A percentile compares a stretch with the other conserved stretches of the same genome.
These are phyloP conservation scores for Acacia acuminata DNA, from an alignment of 306 rosid species.

Conservation along the genomic window DNA sequence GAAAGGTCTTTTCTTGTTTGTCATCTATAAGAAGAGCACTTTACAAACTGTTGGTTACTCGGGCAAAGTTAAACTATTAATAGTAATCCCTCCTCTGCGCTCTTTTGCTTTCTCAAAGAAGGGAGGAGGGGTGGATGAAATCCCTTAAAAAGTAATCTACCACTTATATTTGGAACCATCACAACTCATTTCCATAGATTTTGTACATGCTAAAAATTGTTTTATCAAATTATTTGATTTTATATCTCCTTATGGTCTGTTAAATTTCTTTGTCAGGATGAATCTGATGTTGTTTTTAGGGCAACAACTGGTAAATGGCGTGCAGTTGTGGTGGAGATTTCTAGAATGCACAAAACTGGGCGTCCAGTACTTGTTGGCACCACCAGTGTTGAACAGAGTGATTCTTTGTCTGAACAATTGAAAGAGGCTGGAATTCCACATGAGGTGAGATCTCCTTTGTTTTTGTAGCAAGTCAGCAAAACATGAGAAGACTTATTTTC, in stretches of 20 bases:
- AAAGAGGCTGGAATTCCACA: slow-evolving; percentile 87
- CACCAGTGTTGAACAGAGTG: slow-evolving; percentile 98
- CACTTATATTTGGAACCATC: neutral
- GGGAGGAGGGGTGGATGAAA: slow-evolving; percentile 22
- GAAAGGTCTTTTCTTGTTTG: slow-evolving; percentile 67
- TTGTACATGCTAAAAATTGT: slow-evolving; percentile 5
- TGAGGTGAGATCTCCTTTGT: slow-evolving; percentile 58
- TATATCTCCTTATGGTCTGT: slow-evolving; percentile 37
- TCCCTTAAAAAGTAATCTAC: slow-evolving; percentile 10
- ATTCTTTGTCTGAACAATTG: slow-evolving; percentile 79
- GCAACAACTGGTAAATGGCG: slow-evolving; percentile 94
- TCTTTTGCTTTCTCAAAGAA: neutral
- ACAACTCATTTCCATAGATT: slow-evolving; percentile 9
- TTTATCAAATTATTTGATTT: slow-evolving; percentile 16
- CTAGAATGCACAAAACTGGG: slow-evolving; percentile 94
- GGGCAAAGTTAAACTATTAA: neutral
- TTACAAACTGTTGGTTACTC: slow-evolving; percentile 20
- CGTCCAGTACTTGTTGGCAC: slow-evolving; percentile 99
- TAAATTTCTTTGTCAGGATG: slow-evolving; percentile 65
- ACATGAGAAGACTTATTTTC: slow-evolving; percentile 20
- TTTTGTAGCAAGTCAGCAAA: slow-evolving; percentile 16
- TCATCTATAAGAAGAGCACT: slow-evolving; percentile 22
- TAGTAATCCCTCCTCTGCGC: neutral
- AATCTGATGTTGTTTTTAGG: slow-evolving; percentile 95
- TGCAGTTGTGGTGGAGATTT: slow-evolving; percentile 94